Percentiles rank a stretch among this genome's conserved stretches.
phyloP scores from a whole-genome alignment of 1,284 basidiomycete species.

The Takashimella koratensis region DNA sequence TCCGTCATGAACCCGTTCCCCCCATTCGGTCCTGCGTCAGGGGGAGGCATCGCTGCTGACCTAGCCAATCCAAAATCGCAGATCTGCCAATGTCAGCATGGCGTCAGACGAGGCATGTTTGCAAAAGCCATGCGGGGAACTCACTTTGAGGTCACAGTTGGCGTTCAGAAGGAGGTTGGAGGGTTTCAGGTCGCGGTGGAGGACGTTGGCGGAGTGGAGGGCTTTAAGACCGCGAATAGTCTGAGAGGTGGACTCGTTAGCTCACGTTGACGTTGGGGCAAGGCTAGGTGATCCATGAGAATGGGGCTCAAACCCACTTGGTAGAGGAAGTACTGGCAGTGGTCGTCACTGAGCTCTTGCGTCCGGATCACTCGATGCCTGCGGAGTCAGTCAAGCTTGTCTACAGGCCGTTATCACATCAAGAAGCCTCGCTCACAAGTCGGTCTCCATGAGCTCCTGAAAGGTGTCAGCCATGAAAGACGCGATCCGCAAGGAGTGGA shows the following conservation, averaged over 20 bases:
- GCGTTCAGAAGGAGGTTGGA: constrained; percentile 88
- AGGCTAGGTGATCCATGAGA: background rate
- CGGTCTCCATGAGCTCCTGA: constrained; percentile 64
- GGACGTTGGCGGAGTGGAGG: constrained; percentile 82
- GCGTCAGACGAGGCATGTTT: too few species aligned
- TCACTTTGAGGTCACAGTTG: constrained; percentile 88
- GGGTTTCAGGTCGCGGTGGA: constrained; percentile 92
- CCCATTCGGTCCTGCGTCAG: constrained; percentile 69
- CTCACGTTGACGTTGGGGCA: background rate
- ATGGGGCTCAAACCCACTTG: constrained; percentile 56
- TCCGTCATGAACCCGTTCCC: constrained; percentile 91
- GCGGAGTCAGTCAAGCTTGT: constrained; percentile 5
- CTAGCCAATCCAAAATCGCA: constrained; percentile 92
- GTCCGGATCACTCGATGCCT: constrained; percentile 65
- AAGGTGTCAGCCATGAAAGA: constrained; percentile 3
- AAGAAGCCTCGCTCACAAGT: constrained; percentile 50
- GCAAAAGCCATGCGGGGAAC: constrained; percentile 23
- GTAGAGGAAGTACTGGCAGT: constrained; percentile 93
- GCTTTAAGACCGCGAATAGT: constrained; percentile 87
- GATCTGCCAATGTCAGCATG: constrained; percentile 51
- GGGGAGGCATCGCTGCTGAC: constrained; percentile 67
- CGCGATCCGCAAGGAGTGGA: background rate
- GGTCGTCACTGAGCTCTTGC: constrained; percentile 81
- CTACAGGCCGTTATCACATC: background rate
- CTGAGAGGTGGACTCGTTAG: constrained; percentile 46